Evolutionary conservation across 2,329 filamentous ascomycete genomes (phyloP), one percentile per base, ranked within the genome.

Genomic region (Aspergillus caelatus): DNA sequence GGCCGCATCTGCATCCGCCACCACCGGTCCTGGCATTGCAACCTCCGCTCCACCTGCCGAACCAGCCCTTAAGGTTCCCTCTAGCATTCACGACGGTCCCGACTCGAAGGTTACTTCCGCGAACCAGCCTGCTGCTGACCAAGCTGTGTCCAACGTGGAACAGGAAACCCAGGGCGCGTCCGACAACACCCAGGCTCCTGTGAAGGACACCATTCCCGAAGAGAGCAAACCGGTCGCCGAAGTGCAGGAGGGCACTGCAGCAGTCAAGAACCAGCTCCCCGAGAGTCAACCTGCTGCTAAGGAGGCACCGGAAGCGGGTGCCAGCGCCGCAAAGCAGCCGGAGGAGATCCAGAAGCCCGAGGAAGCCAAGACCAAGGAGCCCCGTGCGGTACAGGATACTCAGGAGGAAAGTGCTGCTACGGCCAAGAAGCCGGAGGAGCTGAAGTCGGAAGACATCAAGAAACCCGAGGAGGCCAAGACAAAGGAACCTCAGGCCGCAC

Each of bases 401-500:
- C 36, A 16, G 26, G 58, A 28, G 16, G 30, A 52, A 30, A 36
- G 46, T 19, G 58, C 58, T 11, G 48, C 58, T 6, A 21, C 56
- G 9, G 19, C 50, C 16, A 53, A 62, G 56, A 58, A 58, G n/a
- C 46, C 48, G 32, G 50, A 56, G 12, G 50, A 62, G 43, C 23
- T 56, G 36, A 45, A 62, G 41, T 41, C 62, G 7, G 58, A 64
- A 6, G 59, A 61, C 16, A 58, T 64, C 54, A 55, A 64, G 58
- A 64, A 64, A 39, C 63, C 63, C 14, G 61, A 59, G 36, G 60
- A 65, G 57, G 61, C 63, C 39, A 63, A 62, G 54, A 54, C 58
- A 6, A 58, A 53, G 32, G 62, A 63, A n/a, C 53, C 62, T 32
- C 52, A 60, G 23, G 57, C 54, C n/a, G 39, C 39, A 16, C 58